These are phyloP conservation scores for Diddensiella santjacobensis DNA, from an alignment of 805 yeast genomes.

Conservation along the genomic window DNA sequence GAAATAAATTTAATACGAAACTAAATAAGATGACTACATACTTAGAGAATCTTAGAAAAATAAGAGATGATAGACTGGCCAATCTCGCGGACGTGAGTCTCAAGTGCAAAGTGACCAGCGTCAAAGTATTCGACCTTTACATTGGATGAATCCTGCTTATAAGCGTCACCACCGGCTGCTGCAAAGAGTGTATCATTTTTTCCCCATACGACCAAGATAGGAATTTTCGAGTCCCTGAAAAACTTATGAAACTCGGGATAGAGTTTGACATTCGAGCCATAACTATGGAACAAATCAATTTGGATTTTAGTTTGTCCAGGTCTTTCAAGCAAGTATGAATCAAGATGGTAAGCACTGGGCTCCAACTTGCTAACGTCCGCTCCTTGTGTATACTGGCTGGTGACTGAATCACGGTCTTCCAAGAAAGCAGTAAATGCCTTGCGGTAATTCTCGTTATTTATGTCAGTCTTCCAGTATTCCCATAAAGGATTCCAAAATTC, in stretches of 20 bases:
- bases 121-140: constrained; percentile 31
- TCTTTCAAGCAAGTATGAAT: constrained; percentile 28
- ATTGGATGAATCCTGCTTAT: constrained; percentile 32
- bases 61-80: constrained; percentile 31
- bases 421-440: constrained; percentile 13
- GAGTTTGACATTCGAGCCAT: constrained; percentile 34
- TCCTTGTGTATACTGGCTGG: constrained; percentile 35
- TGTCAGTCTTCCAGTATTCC: constrained; percentile 33
- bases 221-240: constrained; percentile 33
- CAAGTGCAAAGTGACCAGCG: constrained; percentile 42
- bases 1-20: too few relatives aligned
- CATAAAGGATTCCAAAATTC: constrained; percentile 40
- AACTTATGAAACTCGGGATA: constrained; percentile 39
- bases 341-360: constrained; percentile 35
- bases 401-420: constrained; percentile 6
- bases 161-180: constrained; percentile 39
- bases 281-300: constrained; percentile 37
- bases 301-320: constrained; percentile 34
- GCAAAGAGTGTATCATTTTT: constrained; percentile 38
- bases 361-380: constrained; percentile 28
- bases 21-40: too few relatives aligned
- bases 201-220: constrained; percentile 42
- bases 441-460: constrained; percentile 11
- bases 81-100: constrained; percentile 31
- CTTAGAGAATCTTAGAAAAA: constrained; percentile 1